Conservation (phyloP, 1,284 basidiomycete genomes). For the Ustilago trichophora region DNA sequence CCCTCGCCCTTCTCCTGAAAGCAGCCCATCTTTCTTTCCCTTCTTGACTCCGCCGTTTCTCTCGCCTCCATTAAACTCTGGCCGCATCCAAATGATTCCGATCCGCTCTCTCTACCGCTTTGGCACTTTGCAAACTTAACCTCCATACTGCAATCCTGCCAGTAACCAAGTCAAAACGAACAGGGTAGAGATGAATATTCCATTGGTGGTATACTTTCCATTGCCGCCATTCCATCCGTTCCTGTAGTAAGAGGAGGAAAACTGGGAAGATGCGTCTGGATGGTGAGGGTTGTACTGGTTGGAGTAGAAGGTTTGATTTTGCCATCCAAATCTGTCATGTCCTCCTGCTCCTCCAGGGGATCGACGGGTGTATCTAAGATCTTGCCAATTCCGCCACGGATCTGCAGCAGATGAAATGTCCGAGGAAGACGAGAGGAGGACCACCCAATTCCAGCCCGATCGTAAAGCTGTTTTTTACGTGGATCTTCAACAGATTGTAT, state of each 20-base stretch:
- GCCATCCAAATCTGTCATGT: slow-evolving; percentile 44
- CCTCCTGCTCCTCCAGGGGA: slow-evolving; percentile 6
- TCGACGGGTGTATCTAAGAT: slow-evolving; percentile 19
- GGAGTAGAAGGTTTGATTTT: slow-evolving; percentile 25
- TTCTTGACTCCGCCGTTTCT: slow-evolving; percentile 25
- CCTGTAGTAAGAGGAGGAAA: not conserved
- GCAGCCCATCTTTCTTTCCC: slow-evolving; percentile 25
- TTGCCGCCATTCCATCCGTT: slow-evolving; percentile 38
- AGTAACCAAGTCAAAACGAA: slow-evolving; percentile 47
- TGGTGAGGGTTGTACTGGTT: slow-evolving; percentile 7
- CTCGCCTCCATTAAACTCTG: slow-evolving; percentile 20
- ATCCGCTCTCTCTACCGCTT: slow-evolving; percentile 35
- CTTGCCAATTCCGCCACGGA: slow-evolving; percentile 22
- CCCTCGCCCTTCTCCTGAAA: slow-evolving; percentile 19
- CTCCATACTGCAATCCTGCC: slow-evolving; percentile 38
- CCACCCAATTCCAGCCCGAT: slow-evolving; percentile 50
- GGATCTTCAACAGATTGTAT: slow-evolving; percentile 52
- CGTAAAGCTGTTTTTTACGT: slow-evolving; percentile 30
- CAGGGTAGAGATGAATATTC: slow-evolving; percentile 30
- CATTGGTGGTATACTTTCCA: slow-evolving; percentile 33
- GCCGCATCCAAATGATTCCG: slow-evolving; percentile 28
- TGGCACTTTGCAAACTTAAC: slow-evolving; percentile 29
- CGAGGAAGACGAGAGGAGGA: not conserved
- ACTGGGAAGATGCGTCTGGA: not conserved
- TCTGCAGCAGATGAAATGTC: not conserved